Evolutionary conservation across 1,284 basidiomycete species (phyloP).

Genomic region (Heliocybe sulcata): DNA sequence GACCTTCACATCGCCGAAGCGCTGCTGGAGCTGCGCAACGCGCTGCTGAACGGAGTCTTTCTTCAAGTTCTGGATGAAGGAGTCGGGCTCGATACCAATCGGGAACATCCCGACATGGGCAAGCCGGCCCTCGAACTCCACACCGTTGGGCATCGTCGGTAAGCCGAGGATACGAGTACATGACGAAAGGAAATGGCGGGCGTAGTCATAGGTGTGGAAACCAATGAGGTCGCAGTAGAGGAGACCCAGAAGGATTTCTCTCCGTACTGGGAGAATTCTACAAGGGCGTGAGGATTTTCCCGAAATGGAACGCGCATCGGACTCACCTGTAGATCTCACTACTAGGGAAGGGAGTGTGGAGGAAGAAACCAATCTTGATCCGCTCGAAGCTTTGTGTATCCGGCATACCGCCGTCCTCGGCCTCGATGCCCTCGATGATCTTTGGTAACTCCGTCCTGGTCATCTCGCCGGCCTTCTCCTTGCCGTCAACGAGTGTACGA

Average conservation of each 20-base stretch:
- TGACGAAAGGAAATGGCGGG: constrained; percentile 96
- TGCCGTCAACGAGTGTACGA: constrained; percentile 80
- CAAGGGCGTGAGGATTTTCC: neutral
- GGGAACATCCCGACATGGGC: constrained; percentile 98
- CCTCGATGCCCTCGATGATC: constrained; percentile 71
- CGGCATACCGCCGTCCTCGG: constrained; percentile 36
- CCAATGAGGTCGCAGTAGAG: constrained; percentile 96
- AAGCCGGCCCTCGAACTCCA: constrained; percentile 92
- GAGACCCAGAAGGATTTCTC: constrained; percentile 93
- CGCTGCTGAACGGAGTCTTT: constrained; percentile 76
- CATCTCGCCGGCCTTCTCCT: constrained; percentile 50
- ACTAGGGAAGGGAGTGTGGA: constrained; percentile 97
- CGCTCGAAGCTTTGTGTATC: constrained; percentile 37
- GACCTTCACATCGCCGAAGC: constrained; percentile 93
- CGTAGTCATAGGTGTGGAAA: constrained; percentile 99
- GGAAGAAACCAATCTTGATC: constrained; percentile 95
- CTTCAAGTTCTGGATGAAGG: constrained; percentile 85
- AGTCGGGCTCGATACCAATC: constrained; percentile 94
- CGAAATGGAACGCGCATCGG: neutral
- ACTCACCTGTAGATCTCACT: constrained; percentile 94
- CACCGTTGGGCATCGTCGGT: constrained; percentile 97
- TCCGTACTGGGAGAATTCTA: constrained; percentile 92
- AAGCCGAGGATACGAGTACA: constrained; percentile 95
- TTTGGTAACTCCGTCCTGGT: constrained; percentile 64
- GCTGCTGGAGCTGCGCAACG: constrained; percentile 75